Percentiles rank a stretch among this genome's conserved stretches.
These are phyloP conservation scores for Fusarium devonianum DNA, from an alignment of 2,329 filamentous ascomycete genomes.

Conservation along the genomic window DNA sequence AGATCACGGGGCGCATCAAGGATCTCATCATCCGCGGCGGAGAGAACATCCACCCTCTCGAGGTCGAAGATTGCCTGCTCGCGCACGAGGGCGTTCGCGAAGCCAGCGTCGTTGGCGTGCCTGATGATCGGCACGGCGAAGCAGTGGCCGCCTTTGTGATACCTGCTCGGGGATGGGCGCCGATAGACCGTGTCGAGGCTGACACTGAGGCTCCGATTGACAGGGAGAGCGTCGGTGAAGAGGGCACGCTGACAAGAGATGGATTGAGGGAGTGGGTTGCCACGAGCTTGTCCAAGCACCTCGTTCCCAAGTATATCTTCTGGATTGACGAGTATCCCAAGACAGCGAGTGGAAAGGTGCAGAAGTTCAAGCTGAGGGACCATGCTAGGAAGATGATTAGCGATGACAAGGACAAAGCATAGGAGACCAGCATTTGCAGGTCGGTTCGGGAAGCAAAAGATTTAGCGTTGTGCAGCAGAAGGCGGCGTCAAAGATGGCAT, in stretches of 20 bases:
- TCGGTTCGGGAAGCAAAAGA: not conserved
- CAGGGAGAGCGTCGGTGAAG: conserved; percentile 24
- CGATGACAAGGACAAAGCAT: conserved; percentile 4
- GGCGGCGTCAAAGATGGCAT: conserved; percentile 32
- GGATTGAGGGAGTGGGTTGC: conserved; percentile 77
- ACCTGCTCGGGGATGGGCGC: conserved; percentile 45
- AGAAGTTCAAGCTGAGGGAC: conserved; percentile 87
- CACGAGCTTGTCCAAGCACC: conserved; percentile 71
- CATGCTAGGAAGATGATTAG: conserved; percentile 56
- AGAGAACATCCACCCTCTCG: conserved; percentile 94
- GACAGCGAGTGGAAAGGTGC: conserved; percentile 95
- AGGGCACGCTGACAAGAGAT: conserved; percentile 57
- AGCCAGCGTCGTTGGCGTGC: conserved; percentile 82
- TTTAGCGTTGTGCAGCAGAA: conserved; percentile 10
- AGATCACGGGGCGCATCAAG: conserved; percentile 91
- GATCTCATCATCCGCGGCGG: conserved; percentile 94
- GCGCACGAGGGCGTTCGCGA: conserved; percentile 74
- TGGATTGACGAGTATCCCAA: conserved; percentile 87
- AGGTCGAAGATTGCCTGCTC: conserved; percentile 88
- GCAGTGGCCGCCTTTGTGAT: conserved; percentile 85
- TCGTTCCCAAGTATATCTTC: conserved; percentile 91
- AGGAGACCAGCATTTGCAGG: conserved; percentile 3
- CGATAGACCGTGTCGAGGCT: conserved; percentile 28
- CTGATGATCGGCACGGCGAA: conserved; percentile 85
- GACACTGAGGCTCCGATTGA: conserved; percentile 33